Evolutionary conservation across 495 filamentous ascomycete species (phyloP).

Genomic region (Rostrohypoxylon terebratum): DNA sequence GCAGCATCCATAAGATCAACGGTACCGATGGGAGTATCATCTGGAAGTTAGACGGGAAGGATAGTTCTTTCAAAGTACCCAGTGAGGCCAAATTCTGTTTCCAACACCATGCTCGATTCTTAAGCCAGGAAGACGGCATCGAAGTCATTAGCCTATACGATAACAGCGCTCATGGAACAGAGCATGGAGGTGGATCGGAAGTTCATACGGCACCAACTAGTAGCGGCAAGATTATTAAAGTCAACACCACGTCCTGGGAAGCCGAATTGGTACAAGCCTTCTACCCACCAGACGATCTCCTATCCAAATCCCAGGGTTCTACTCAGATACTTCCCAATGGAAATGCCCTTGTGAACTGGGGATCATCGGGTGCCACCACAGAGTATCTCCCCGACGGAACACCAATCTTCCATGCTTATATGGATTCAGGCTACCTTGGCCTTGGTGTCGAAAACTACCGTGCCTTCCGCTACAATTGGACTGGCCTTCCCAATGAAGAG

Average conservation of each 20-base stretch:
- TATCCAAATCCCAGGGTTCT: slow-evolving; percentile 71
- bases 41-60: slow-evolving; percentile 68
- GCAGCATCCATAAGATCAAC: slow-evolving; percentile 70
- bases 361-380: slow-evolving; percentile 67
- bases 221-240: slow-evolving; percentile 68
- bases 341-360: slow-evolving; percentile 71
- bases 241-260: slow-evolving; percentile 65
- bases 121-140: slow-evolving; percentile 59
- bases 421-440: slow-evolving; percentile 50
- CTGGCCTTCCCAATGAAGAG: slow-evolving; percentile 50
- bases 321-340: slow-evolving; percentile 67
- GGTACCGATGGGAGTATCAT: slow-evolving; percentile 67
- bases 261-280: slow-evolving; percentile 59
- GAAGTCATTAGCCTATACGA: slow-evolving; percentile 57
- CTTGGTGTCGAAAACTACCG: slow-evolving; percentile 53
- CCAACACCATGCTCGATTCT: slow-evolving; percentile 71
- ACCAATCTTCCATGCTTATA: slow-evolving; percentile 57
- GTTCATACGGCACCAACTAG: slow-evolving; percentile 56
- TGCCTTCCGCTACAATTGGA: slow-evolving; percentile 55
- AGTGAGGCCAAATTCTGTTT: slow-evolving; percentile 63
- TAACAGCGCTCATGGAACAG: slow-evolving; percentile 54
- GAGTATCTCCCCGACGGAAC: slow-evolving; percentile 69
- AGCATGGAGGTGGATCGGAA: slow-evolving; percentile 51
- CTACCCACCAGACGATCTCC: slow-evolving; percentile 56
- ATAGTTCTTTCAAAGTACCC: slow-evolving; percentile 53